phyloP scores from a whole-genome alignment of 2,329 filamentous ascomycete genomes.

The Xylariales sp. region DNA sequence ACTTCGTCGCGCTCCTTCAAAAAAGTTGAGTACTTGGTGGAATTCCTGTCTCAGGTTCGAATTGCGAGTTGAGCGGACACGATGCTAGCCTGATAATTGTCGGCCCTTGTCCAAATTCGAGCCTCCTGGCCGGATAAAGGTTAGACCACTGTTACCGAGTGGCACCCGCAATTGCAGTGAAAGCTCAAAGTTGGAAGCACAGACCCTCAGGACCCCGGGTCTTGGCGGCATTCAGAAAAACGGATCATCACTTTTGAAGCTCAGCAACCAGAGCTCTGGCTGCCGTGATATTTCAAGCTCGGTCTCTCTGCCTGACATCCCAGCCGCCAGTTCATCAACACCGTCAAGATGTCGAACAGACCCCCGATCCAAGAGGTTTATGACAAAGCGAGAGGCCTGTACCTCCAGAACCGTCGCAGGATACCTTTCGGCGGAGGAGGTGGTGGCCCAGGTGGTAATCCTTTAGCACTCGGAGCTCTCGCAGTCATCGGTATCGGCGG shows the following conservation, averaged over 20 bases:
- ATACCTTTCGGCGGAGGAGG: slow-evolving; percentile 16
- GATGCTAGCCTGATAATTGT: too few relatives aligned
- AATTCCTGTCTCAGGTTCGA: too few relatives aligned
- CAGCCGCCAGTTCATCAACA: not conserved
- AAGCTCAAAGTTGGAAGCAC: slow-evolving; percentile 6
- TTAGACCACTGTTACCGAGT: slow-evolving; percentile 7
- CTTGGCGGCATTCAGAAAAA: slow-evolving; percentile 12
- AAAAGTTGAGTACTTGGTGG: too few relatives aligned
- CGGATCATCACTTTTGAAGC: slow-evolving; percentile 14
- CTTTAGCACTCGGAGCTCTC: slow-evolving; percentile 35
- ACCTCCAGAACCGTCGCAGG: slow-evolving; percentile 24
- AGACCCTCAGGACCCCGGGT: slow-evolving; percentile 1
- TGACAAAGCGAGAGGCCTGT: slow-evolving; percentile 10
- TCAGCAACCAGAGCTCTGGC: slow-evolving; percentile 1
- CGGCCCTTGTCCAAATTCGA: too few relatives aligned
- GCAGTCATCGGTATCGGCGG: slow-evolving; percentile 42
- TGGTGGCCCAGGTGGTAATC: slow-evolving; percentile 37
- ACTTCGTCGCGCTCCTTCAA: not conserved
- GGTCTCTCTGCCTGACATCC: not conserved
- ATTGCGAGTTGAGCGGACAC: too few relatives aligned
- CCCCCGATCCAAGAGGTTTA: slow-evolving; percentile 25
- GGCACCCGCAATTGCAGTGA: too few relatives aligned
- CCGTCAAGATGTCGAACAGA: slow-evolving; percentile 24
- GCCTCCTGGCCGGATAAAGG: slow-evolving; percentile 7
- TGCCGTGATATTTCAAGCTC: not conserved